Base-by-base conservation (phyloP, 192 early-diverging fungal species). In the Rhizoclosmatium sp. region DNA sequence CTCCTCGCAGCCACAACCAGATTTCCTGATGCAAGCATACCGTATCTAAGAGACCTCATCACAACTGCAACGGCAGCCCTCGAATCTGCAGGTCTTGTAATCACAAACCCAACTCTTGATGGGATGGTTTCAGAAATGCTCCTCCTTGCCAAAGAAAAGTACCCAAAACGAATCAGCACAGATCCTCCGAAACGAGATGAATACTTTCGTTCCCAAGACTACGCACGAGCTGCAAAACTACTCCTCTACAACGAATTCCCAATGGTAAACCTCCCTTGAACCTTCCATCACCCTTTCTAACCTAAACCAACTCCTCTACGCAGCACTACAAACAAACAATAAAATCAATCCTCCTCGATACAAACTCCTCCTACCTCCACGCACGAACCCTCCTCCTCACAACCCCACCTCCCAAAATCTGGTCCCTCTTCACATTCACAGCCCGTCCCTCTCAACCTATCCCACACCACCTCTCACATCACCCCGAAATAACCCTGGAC, bases 291-390 rank as follows among this genome's bases (percentile, higher is more conserved):
- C 49, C 54, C 31, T 1, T 0, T 31, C 14, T 12, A 44, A 47
- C 12, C 47, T n/a, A 16, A 58, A 51, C 14, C 46, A 14, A 54
- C 3, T 54, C 21, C 48, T 31, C 16, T 21, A 62, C 21, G 7
- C 31, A 75, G 64, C 75, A 76, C 41, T 76, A 76, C 65, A 76
- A 76, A 47, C 64, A 65, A 14, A 76, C 75, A 2, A 76, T 76
- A 46, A 76, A 76, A 59, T 44, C 14, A 4, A 46, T 66, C 14
- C 75, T 76, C 16, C 75, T 66, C 61, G 64, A 76, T 39, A 54
- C 10, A 16, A 76, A 76, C 60, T 51, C 47, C 48, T 67, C 64
- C 16, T 76, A 76, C 48, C 10, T 46, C 19, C 16, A 23, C 5
- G 40, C 75, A 0, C 65, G 44, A 42, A 23, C 19, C 9, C 12